A percentile compares a stretch with the other conserved stretches of the same genome.
Conservation (phyloP, 106 monocot species). For the Iris macrosiphon region DNA sequence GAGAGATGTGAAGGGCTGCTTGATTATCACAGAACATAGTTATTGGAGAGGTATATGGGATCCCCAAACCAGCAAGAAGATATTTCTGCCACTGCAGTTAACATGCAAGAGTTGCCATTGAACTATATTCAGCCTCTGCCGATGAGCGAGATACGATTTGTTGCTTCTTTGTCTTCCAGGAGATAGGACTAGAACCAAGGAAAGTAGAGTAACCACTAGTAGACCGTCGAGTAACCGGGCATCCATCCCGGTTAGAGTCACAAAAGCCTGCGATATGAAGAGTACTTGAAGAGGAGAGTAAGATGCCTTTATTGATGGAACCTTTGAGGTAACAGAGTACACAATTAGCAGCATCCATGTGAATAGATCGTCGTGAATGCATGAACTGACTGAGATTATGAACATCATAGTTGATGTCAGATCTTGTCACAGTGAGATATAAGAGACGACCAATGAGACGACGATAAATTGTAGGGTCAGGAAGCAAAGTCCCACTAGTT, state of each 20-base stretch:
- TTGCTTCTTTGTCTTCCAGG: slow-evolving; percentile 6
- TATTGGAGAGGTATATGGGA: background rate
- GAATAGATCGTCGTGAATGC: too few species aligned
- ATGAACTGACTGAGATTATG: too few species aligned
- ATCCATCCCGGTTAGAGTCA: background rate
- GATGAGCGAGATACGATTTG: slow-evolving; percentile 3
- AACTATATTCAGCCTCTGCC: slow-evolving; percentile 6
- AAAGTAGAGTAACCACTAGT: slow-evolving; percentile 1
- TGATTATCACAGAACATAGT: slow-evolving; percentile 8
- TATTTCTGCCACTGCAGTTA: background rate
- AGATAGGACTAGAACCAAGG: background rate
- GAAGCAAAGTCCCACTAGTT: too few species aligned
- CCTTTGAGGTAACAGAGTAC: too few species aligned
- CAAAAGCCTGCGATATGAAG: slow-evolving; percentile 4
- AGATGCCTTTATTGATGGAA: too few species aligned
- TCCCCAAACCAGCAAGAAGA: background rate
- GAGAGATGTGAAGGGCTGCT: background rate
- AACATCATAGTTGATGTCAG: too few species aligned
- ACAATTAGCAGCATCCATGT: too few species aligned
- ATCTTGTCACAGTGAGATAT: too few species aligned
- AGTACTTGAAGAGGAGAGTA: too few species aligned
- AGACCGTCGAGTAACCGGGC: slow-evolving; percentile 4
- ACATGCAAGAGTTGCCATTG: background rate
- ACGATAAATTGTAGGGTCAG: too few species aligned
- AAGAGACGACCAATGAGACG: too few species aligned